A percentile compares a stretch with the other conserved stretches of the same genome.
Evolutionary conservation across 1,284 basidiomycete species (phyloP).

Genomic region (Takashimella koratensis): DNA sequence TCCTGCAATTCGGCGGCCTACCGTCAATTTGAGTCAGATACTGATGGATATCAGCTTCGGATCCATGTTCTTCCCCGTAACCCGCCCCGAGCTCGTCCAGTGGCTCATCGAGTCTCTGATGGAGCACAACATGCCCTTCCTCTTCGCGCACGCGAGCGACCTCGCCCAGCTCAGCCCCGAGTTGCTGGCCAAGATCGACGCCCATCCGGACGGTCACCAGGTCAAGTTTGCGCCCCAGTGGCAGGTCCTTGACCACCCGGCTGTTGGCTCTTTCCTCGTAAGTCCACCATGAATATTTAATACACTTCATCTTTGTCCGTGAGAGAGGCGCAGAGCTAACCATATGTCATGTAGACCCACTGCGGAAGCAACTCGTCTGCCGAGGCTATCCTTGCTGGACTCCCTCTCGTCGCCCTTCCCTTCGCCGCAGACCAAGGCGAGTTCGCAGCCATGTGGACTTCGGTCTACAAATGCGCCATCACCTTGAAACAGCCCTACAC

Average conservation of each 20-base stretch:
- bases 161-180: conserved; percentile 8
- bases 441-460: conserved; percentile 5
- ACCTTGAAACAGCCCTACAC: conserved; percentile 23
- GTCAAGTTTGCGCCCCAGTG: conserved; percentile 28
- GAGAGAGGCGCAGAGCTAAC: no score
- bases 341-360: conserved; percentile 21
- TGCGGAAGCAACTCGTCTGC: conserved; percentile 22
- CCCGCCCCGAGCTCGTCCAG: conserved; percentile 19
- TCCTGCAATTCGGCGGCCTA: no score
- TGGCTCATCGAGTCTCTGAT: conserved; percentile 21
- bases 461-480: conserved; percentile 13
- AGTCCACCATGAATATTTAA: neutral
- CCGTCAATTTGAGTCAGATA: no score
- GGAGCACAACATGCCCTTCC: conserved; percentile 15
- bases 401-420: conserved; percentile 20
- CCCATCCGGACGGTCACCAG: conserved; percentile 5
- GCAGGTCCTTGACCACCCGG: conserved; percentile 20
- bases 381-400: conserved; percentile 19
- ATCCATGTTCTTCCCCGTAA: conserved; percentile 18
- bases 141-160: conserved; percentile 25
- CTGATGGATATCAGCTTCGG: no score
- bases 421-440: conserved; percentile 29
- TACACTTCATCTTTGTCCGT: neutral
- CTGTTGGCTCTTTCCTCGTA: conserved; percentile 21
- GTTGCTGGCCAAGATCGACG: conserved; percentile 13